Evolutionary conservation across 2,329 filamentous ascomycete species (phyloP).

Genomic region (Cladosporium oxysporum): DNA sequence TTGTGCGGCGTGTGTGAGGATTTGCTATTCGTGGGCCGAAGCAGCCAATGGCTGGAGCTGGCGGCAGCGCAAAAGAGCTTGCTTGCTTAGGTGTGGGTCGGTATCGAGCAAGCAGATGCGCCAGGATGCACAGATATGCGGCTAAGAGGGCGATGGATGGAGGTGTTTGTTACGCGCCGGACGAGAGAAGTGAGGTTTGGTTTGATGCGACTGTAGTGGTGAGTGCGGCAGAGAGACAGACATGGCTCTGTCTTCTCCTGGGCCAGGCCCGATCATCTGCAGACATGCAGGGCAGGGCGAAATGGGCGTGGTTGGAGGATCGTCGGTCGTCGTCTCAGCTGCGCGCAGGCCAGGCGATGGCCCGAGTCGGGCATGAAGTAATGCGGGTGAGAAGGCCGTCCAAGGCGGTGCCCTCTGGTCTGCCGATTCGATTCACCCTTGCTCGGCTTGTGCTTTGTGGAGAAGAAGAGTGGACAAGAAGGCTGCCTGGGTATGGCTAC

Average conservation of each 20-base stretch:
- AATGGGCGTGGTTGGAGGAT: slow-evolving; percentile 14
- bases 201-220: neutral
- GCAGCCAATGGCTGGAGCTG: slow-evolving; percentile 15
- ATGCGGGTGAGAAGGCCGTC: slow-evolving; percentile 17
- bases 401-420: neutral
- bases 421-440: neutral
- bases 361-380: slow-evolving; percentile 3
- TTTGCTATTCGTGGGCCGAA: slow-evolving; percentile 6
- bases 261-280: slow-evolving; percentile 2
- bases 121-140: neutral
- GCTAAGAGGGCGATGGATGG: neutral
- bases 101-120: slow-evolving; percentile 3
- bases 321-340: neutral
- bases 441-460: neutral
- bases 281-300: slow-evolving; percentile 11
- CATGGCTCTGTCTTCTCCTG: neutral
- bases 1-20: slow-evolving; percentile 10
- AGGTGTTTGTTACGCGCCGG: neutral
- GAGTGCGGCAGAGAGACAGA: neutral
- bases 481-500: neutral
- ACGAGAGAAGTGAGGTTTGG: neutral
- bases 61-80: slow-evolving; percentile 18
- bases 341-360: slow-evolving; percentile 9
- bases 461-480: neutral
- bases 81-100: neutral